Evolutionary conservation across 371 early-diverging fungal species (phyloP), one percentile per base, ranked within the genome.

Genomic region (Chytridiales sp.): DNA sequence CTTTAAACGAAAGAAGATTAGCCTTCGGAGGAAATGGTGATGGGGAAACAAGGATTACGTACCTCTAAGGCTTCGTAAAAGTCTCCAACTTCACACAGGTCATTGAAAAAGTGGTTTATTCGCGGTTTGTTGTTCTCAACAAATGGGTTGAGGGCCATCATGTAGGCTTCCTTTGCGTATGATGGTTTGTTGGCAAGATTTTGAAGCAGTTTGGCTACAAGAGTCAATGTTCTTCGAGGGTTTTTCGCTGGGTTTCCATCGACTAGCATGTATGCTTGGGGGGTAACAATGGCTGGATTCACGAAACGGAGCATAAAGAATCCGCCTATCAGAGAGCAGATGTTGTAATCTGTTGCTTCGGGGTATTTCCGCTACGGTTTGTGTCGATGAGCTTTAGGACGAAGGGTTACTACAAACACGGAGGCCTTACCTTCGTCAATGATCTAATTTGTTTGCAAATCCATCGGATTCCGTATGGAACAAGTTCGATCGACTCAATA

Each of bases 381-480:
- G 27, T 8, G 21, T 24, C 21, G 48, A 54, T 13, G 11, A 2
- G 42, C n/a, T 49, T 38, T 22, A 36, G 9, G 24, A 59, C 34
- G 24, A 36, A 40, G n/a, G 35, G 34, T 49, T 15, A 6, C n/a
- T n/a, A 32, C 2, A 49, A 31, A n/a, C 34, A 17, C 4, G 26
- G 6, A 19, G 30, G 27, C 11, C 21, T 6, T 43, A 87, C 85
- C 81, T 90, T 92, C n/a, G 95, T 92, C 60, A 96, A 71, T 1
- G 88, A 89, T 36, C 90, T 78, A 74, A 97, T 96, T 74, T 96
- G 95, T 62, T 97, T 97, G 76, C 97, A 97, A 46, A 97, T 93
- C 96, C 96, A 97, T n/a, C 95, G 84, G 68, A 97, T 96, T 46
- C 96, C 97, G 61, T 93, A 95, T 1, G 97, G 97, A 2, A 92